A percentile compares a stretch with the other conserved stretches of the same genome.
These are phyloP conservation scores for Clonostachys chloroleuca DNA, from an alignment of 2,329 filamentous ascomycete genomes.

Conservation along the genomic window DNA sequence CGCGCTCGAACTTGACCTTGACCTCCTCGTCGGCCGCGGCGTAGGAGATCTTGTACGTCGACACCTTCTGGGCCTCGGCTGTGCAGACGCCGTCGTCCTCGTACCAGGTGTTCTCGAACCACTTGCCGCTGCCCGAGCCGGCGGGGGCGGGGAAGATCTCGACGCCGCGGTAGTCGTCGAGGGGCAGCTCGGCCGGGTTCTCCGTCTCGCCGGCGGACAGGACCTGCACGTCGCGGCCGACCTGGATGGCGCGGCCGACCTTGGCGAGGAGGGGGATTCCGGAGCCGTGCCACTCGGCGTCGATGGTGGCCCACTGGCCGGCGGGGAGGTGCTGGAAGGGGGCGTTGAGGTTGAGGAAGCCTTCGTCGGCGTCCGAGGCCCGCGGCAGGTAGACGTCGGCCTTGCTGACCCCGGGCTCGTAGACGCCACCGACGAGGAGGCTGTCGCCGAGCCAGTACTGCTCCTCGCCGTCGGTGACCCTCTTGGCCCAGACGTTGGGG, in stretches of 20 bases:
- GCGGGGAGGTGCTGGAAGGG: constrained; percentile 52
- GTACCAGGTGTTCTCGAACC: constrained; percentile 23
- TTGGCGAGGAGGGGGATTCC: constrained; percentile 32
- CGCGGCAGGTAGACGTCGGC: constrained; percentile 59
- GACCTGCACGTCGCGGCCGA: constrained; percentile 29
- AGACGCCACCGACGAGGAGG: constrained; percentile 64
- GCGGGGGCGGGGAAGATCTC: constrained; percentile 35
- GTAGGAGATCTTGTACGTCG: constrained; percentile 22
- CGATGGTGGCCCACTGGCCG: constrained; percentile 31
- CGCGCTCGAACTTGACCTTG: constrained; percentile 15
- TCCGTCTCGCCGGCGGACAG: constrained; percentile 24
- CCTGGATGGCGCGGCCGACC: constrained; percentile 29
- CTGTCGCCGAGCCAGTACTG: constrained; percentile 72
- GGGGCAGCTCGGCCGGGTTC: constrained; percentile 29
- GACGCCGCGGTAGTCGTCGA: constrained; percentile 34
- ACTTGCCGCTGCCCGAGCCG: constrained; percentile 8
- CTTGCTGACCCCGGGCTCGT: constrained; percentile 48
- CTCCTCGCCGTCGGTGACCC: constrained; percentile 58
- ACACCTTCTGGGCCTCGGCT: constrained; percentile 20
- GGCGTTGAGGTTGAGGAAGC: constrained; percentile 59
- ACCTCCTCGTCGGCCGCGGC: constrained; percentile 9
- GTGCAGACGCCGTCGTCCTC: constrained; percentile 31
- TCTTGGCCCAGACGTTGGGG: constrained; percentile 58
- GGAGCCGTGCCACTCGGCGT: constrained; percentile 34
- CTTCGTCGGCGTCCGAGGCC: constrained; percentile 46